A percentile compares a stretch with the other conserved stretches of the same genome.
phyloP scores from a whole-genome alignment of 441 rosid genomes.

The Raphanus hybrid region DNA sequence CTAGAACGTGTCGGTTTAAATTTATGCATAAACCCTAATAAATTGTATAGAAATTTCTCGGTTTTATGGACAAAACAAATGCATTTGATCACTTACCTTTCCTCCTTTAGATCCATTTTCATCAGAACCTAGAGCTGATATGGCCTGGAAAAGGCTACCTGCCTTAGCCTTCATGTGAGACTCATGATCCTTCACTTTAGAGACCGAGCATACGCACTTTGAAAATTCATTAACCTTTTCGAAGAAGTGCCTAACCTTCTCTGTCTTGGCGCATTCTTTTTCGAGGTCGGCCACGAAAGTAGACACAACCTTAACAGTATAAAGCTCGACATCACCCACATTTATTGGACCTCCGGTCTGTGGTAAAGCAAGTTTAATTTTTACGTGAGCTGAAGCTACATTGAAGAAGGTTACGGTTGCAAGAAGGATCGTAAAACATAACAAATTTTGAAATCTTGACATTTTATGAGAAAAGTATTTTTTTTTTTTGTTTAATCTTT shows the following conservation, averaged over 20 bases:
- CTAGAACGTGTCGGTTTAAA: not conserved
- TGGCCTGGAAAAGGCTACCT: slow-evolving; percentile 20
- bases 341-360: slow-evolving; percentile 9
- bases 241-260: slow-evolving; percentile 17
- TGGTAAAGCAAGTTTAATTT: slow-evolving; percentile 3
- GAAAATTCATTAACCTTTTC: slow-evolving; percentile 15
- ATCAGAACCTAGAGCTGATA: not conserved
- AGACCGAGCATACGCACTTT: slow-evolving; percentile 19
- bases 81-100: not conserved
- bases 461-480: not conserved
- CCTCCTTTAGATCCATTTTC: slow-evolving; percentile 5
- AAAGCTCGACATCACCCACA: slow-evolving; percentile 26
- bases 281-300: slow-evolving; percentile 20
- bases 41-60: not conserved
- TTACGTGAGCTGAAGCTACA: slow-evolving; percentile 13
- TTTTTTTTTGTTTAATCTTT: slow-evolving; percentile 2
- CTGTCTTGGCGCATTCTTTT: slow-evolving; percentile 33
- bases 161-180: slow-evolving; percentile 32
- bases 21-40: not conserved
- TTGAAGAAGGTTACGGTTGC: slow-evolving; percentile 12
- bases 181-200: not conserved
- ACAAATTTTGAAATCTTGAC: not conserved
- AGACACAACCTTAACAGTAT: slow-evolving; percentile 28
- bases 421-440: slow-evolving; percentile 9
- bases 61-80: not conserved